Percentiles rank a stretch among this genome's conserved stretches.
Evolutionary conservation across 1,284 basidiomycete species (phyloP).

Genomic region (Pseudozyma hubeiensis): DNA sequence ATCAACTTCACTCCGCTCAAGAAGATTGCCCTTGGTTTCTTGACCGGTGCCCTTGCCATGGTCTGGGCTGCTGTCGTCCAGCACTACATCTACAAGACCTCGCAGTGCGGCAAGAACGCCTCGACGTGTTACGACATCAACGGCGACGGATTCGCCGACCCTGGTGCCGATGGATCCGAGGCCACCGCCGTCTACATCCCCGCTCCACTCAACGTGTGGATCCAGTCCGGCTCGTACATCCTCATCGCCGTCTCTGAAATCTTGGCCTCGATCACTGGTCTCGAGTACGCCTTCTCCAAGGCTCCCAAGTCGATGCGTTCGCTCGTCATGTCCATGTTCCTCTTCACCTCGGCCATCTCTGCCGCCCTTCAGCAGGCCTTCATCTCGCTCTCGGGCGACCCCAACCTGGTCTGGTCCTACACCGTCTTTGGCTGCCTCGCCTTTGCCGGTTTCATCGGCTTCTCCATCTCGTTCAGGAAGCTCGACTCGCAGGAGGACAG

Average conservation of each 20-base stretch:
- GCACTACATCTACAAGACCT: conserved; percentile 72
- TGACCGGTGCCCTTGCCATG: conserved; percentile 73
- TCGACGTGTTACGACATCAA: conserved; percentile 64
- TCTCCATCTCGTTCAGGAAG: conserved; percentile 76
- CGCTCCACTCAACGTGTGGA: conserved; percentile 68
- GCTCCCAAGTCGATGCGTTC: conserved; percentile 70
- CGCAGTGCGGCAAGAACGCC: conserved; percentile 72
- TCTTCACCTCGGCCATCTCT: conserved; percentile 77
- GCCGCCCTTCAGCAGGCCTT: conserved; percentile 73
- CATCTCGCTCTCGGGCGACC: conserved; percentile 73
- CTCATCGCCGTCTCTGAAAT: conserved; percentile 74
- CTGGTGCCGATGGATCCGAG: conserved; percentile 28
- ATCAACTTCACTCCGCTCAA: conserved; percentile 74
- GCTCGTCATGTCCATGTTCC: conserved; percentile 70
- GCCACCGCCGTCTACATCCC: conserved; percentile 24
- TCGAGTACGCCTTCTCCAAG: conserved; percentile 87
- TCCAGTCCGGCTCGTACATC: conserved; percentile 70
- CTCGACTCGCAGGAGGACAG: conserved; percentile 75
- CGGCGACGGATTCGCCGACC: conserved; percentile 42
- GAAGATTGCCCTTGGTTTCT: conserved; percentile 81
- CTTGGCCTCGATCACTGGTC: conserved; percentile 81
- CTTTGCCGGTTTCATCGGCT: conserved; percentile 70
- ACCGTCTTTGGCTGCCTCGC: conserved; percentile 72
- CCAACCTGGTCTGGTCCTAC: conserved; percentile 73
- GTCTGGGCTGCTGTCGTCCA: conserved; percentile 75